Conservation (phyloP, 805 yeast species). For the Sugiyamaella americana region DNA sequence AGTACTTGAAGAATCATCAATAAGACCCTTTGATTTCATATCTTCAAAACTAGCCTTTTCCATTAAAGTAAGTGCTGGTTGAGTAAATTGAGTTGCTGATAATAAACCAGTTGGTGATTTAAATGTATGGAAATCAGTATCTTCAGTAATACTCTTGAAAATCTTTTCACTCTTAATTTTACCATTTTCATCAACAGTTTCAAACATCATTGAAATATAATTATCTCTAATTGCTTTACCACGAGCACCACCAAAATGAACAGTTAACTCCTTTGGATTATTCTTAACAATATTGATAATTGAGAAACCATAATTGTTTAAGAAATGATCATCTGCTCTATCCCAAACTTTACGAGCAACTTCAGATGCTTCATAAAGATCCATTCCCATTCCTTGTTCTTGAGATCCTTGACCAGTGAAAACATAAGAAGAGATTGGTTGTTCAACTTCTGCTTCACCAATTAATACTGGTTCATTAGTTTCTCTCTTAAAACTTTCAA, state of each 20-base stretch:
- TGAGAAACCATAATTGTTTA: slow-evolving; percentile 93
- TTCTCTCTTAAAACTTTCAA: slow-evolving; percentile 78
- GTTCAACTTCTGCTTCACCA: slow-evolving; percentile 99
- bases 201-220: slow-evolving; percentile 96
- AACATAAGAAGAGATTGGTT: slow-evolving; percentile 92
- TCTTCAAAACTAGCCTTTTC: slow-evolving; percentile 99
- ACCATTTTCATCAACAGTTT: slow-evolving; percentile 83
- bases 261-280: slow-evolving; percentile 92
- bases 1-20: slow-evolving; percentile 76
- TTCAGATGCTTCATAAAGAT: slow-evolving; percentile 78
- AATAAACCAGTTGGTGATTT: slow-evolving; percentile 89
- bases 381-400: slow-evolving; percentile 99
- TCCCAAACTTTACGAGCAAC: slow-evolving; percentile 98
- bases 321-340: slow-evolving; percentile 90
- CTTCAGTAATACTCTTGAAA: slow-evolving; percentile 82
- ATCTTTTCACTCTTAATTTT: slow-evolving; percentile 84
- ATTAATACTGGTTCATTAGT: slow-evolving; percentile 69
- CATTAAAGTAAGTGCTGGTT: slow-evolving; percentile 98
- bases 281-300: slow-evolving; percentile 90
- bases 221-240: slow-evolving; percentile 93
- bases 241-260: slow-evolving; percentile 96
- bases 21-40: slow-evolving; percentile 90
- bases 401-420: slow-evolving; percentile 99
- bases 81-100: slow-evolving; percentile 98
- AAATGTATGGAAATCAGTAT: slow-evolving; percentile 81